A percentile compares a stretch with the other conserved stretches of the same genome.
phyloP scores from a whole-genome alignment of 805 yeast genomes.

The Saccharomycopsis sp. region DNA sequence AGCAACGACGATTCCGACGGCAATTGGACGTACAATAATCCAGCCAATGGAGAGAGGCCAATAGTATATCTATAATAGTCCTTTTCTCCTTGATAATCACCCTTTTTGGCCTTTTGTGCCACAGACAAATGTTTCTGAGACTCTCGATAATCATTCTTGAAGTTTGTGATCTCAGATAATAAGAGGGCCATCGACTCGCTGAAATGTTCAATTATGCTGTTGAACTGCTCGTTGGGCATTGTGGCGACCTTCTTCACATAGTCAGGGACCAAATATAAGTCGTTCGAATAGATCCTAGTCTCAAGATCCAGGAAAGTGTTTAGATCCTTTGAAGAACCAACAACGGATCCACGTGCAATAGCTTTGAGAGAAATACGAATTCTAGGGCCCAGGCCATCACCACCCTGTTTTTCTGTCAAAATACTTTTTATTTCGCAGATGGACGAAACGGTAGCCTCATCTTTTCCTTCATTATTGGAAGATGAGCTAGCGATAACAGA shows the following conservation, averaged over 20 bases:
- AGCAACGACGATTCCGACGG: slow-evolving; percentile 4
- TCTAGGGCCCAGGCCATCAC: slow-evolving; percentile 25
- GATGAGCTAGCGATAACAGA: background rate
- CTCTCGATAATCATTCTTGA: slow-evolving; percentile 28
- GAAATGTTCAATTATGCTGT: slow-evolving; percentile 5
- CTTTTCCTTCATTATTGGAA: background rate
- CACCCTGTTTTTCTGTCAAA: slow-evolving; percentile 35
- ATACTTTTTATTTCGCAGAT: slow-evolving; percentile 43
- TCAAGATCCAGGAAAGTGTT: slow-evolving; percentile 27
- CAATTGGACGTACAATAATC: slow-evolving; percentile 1
- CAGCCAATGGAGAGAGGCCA: slow-evolving; percentile 14
- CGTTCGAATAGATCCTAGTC: slow-evolving; percentile 22
- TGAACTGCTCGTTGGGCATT: slow-evolving; percentile 22
- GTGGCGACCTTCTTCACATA: slow-evolving; percentile 20
- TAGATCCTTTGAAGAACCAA: slow-evolving; percentile 22
- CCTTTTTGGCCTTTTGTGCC: background rate
- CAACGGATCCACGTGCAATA: slow-evolving; percentile 36
- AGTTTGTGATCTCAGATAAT: slow-evolving; percentile 23
- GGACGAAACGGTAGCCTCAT: slow-evolving; percentile 29
- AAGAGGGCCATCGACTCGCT: slow-evolving; percentile 9
- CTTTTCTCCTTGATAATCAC: background rate
- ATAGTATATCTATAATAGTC: background rate
- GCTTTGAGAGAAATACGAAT: slow-evolving; percentile 41
- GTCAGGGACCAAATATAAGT: slow-evolving; percentile 23
- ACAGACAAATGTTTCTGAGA: slow-evolving; percentile 29